phyloP scores from a whole-genome alignment of 1,139 yeast genomes.

The Petasospora fabianii region DNA sequence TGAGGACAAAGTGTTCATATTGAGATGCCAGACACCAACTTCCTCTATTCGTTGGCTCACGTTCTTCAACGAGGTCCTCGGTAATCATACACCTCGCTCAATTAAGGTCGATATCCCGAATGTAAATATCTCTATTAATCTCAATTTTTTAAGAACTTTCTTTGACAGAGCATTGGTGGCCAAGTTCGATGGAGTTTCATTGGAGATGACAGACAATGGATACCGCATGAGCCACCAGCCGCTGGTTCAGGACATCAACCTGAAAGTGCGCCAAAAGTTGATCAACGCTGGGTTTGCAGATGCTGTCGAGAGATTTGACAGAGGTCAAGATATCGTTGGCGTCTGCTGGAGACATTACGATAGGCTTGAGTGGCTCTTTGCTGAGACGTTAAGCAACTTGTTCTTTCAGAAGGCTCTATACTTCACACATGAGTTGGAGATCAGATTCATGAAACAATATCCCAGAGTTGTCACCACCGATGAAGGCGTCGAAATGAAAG shows the following conservation, averaged over 20 bases:
- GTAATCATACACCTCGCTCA: constrained; percentile 18
- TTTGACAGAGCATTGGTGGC: constrained; percentile 16
- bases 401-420: constrained; percentile 42
- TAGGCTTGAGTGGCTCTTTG: constrained; percentile 70
- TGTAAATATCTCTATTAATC: constrained; percentile 41
- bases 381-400: constrained; percentile 46
- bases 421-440: constrained; percentile 49
- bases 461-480: constrained; percentile 32
- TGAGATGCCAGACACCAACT: constrained; percentile 49
- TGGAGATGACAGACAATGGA: constrained; percentile 28
- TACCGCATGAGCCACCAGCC: constrained; percentile 35
- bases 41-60: constrained; percentile 62
- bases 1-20: constrained; percentile 41
- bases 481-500: constrained; percentile 32
- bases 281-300: constrained; percentile 23
- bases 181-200: constrained; percentile 11
- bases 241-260: constrained; percentile 35
- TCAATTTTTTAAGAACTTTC: constrained; percentile 37
- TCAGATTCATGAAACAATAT: constrained; percentile 49
- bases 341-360: constrained; percentile 68
- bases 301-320: constrained; percentile 22
- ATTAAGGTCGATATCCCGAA: constrained; percentile 51
- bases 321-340: constrained; percentile 37
- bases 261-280: constrained; percentile 22
- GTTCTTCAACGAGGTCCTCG: constrained; percentile 47